Conservation (phyloP, 1,284 basidiomycete genomes). For the Lentinula novae-zelandiae region DNA sequence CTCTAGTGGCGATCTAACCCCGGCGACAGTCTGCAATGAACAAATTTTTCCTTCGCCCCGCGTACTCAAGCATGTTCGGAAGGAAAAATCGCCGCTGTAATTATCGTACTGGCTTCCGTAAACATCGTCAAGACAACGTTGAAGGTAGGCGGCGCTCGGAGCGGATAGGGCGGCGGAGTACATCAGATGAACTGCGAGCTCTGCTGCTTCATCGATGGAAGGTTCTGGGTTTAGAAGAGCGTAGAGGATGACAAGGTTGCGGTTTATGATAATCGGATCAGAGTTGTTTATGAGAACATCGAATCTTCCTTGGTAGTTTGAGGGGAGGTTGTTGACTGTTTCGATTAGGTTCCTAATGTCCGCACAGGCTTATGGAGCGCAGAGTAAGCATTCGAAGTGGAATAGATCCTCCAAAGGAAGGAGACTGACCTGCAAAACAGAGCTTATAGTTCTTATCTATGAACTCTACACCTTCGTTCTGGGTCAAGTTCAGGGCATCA, state of each 20-base stretch:
- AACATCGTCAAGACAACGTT: conserved; percentile 24
- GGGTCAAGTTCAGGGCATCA: conserved; percentile 10
- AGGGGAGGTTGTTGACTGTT: conserved; percentile 24
- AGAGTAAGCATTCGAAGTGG: neutral
- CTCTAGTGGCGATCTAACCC: conserved; percentile 32
- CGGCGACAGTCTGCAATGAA: conserved; percentile 31
- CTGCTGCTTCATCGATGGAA: conserved; percentile 21
- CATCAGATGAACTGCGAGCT: conserved; percentile 24
- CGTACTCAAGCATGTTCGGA: conserved; percentile 30
- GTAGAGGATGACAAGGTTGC: conserved; percentile 21
- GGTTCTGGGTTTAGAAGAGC: conserved; percentile 21
- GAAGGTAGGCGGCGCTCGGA: conserved; percentile 16
- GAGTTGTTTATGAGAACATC: conserved; percentile 23
- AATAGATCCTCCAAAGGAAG: neutral
- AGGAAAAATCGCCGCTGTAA: conserved; percentile 28
- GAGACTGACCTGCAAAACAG: conserved; percentile 14
- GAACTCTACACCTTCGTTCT: conserved; percentile 12
- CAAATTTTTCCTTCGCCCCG: conserved; percentile 32
- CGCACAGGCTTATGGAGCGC: conserved; percentile 12
- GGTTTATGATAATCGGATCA: conserved; percentile 20
- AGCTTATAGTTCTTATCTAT: conserved; percentile 12
- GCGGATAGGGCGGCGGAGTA: conserved; percentile 22
- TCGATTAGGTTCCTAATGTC: conserved; percentile 25
- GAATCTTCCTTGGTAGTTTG: conserved; percentile 20
- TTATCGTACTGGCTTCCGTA: conserved; percentile 27